Base-by-base conservation (phyloP, 2,329 filamentous ascomycete species). In the Calycina marina region DNA sequence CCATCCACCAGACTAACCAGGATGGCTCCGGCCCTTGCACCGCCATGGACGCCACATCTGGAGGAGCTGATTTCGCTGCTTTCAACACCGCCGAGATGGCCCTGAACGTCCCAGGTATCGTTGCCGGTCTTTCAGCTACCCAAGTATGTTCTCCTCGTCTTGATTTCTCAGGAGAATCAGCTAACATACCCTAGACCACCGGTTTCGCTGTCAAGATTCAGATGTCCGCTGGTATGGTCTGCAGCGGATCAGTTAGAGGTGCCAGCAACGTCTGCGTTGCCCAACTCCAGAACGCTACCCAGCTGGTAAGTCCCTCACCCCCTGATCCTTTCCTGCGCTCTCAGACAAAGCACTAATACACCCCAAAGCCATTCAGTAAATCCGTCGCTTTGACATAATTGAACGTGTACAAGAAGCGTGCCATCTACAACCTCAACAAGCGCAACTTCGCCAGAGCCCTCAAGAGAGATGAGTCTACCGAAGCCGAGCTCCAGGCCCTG, bases 1-100 rank as follows among this genome's bases (percentile, higher is more conserved):
- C 65, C 38, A 78, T 69, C 58, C 72, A 74, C 52, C 69, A 79
- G 58, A 69, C 79, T 58, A 79, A 79, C 63, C 73, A 78, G 53
- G 74, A 79, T 45, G 74, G 74, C 14, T 75, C 73, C 0, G 75
- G 74, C 2, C 72, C 72, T 2, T 56, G 79, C 29, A 65, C 59
- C 17, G 73, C 73, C 6, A 58, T 60, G 26, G 74, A 80, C 46
- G 55, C 60, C 25, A 75, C 72, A 15, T 77, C 72, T 2, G 72
- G 70, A 18, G 75, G 74, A 33, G 70, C 64, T 4, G 68, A 77
- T 45, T 50, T 63, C 14, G 47, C 54, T 25, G 74, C 74, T 17
- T 79, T 79, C 63, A 49, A 73, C 54, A 54, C 48, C 3, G 73
- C 73, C 11, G 13, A 65, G 32, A 67, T 78, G 38, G 68, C 60